Percentiles rank a stretch among this genome's conserved stretches.
Conservation (phyloP, 345 rosid species). For the Boechera retrofracta region DNA sequence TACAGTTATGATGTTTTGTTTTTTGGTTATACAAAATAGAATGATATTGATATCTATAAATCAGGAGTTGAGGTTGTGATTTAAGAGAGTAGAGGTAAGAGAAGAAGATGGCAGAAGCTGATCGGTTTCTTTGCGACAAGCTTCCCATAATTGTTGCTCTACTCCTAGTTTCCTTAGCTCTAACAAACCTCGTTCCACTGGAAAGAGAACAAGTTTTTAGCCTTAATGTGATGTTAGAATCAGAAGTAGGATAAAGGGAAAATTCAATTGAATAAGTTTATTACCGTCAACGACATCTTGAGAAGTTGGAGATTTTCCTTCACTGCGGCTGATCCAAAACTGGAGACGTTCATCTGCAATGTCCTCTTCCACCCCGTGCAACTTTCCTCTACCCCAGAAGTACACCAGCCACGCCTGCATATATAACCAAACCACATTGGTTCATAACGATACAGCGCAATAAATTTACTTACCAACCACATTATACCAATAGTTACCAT, state of each 20-base stretch:
- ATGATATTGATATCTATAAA: background rate
- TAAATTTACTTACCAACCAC: background rate
- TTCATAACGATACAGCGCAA: background rate
- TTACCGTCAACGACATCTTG: conserved; percentile 85
- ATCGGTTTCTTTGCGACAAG: conserved; percentile 75
- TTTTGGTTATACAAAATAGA: conserved; percentile 1
- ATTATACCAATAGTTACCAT: background rate
- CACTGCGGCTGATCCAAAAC: conserved; percentile 69
- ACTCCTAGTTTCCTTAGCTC: conserved; percentile 88
- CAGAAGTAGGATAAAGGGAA: background rate
- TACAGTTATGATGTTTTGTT: conserved; percentile 8
- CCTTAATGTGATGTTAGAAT: background rate
- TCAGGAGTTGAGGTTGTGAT: conserved; percentile 22
- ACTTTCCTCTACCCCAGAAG: conserved; percentile 86
- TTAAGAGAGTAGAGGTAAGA: conserved; percentile 39
- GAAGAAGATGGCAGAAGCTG: conserved; percentile 38
- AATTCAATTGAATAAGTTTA: background rate
- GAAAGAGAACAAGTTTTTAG: conserved; percentile 6
- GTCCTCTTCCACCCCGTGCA: conserved; percentile 76
- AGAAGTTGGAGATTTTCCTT: conserved; percentile 55
- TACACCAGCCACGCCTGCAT: conserved; percentile 83
- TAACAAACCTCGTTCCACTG: conserved; percentile 79
- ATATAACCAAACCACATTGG: background rate
- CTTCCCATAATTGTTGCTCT: conserved; percentile 92
- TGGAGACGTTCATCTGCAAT: conserved; percentile 81